Conservation (phyloP, 345 rosid species). For the Dimocarpus longan region DNA sequence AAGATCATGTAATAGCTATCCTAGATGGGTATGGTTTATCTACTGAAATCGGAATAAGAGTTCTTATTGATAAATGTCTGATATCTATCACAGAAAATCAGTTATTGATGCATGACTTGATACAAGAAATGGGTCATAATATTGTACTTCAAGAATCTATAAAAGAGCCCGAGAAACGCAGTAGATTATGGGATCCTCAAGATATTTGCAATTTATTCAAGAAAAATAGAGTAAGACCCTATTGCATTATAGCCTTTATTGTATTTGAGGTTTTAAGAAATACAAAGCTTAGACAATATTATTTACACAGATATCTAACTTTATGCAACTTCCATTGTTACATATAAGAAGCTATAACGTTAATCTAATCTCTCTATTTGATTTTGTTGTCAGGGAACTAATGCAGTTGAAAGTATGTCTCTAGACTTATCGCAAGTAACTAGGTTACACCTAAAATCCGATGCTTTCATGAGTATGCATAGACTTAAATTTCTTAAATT, state of each 20-base stretch:
- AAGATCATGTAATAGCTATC: background rate
- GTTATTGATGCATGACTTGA: slow-evolving; percentile 8
- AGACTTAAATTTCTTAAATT: too few relatives aligned
- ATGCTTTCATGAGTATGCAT: too few relatives aligned
- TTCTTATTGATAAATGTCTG: slow-evolving; percentile 11
- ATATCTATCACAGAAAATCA: background rate
- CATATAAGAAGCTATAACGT: too few relatives aligned
- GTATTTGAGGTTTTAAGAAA: background rate
- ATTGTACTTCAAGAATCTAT: slow-evolving; percentile 13
- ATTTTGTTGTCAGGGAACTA: background rate
- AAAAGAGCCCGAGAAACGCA: background rate
- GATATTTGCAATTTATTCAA: slow-evolving; percentile 5
- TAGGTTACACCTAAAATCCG: too few relatives aligned
- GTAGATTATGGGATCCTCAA: slow-evolving; percentile 14
- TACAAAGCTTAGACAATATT: background rate
- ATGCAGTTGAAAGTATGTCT: background rate
- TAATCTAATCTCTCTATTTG: background rate
- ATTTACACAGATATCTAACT: background rate
- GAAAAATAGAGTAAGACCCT: slow-evolving; percentile 7
- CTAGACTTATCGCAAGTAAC: background rate
- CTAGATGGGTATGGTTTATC: slow-evolving; percentile 6
- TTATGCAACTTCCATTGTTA: background rate
- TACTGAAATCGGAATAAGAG: background rate
- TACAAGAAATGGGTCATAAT: background rate
- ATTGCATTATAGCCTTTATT: background rate